phyloP scores from a whole-genome alignment of 129 eudicot genomes.

The Solidago caesia region DNA sequence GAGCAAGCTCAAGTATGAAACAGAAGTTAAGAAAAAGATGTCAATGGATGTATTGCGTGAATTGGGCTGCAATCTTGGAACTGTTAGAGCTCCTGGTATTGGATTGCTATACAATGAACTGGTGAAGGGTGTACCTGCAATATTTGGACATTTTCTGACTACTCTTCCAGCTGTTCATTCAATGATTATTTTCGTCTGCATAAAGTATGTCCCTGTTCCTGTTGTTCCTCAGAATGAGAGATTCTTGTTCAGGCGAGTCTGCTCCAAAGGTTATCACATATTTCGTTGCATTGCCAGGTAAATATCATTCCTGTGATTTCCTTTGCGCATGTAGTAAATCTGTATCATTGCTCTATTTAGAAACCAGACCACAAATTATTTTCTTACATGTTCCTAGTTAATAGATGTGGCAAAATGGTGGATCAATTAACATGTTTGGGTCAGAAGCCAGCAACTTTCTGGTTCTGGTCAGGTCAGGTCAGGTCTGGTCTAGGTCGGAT shows the following conservation, averaged over 20 bases:
- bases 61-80: slow-evolving; percentile 84
- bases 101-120: slow-evolving; percentile 89
- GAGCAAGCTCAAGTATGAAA: slow-evolving; percentile 86
- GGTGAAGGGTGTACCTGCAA: slow-evolving; percentile 87
- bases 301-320: background rate
- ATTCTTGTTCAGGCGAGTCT: slow-evolving; percentile 86
- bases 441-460: no score
- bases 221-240: slow-evolving; percentile 88
- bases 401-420: background rate
- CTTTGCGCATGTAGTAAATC: background rate
- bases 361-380: background rate
- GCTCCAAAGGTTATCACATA: slow-evolving; percentile 83
- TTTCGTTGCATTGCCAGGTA: slow-evolving; percentile 97
- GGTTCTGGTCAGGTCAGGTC: no score
- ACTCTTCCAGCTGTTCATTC: slow-evolving; percentile 95
- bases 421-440: no score
- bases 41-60: slow-evolving; percentile 77
- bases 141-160: slow-evolving; percentile 85
- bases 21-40: slow-evolving; percentile 84
- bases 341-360: background rate
- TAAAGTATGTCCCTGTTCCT: slow-evolving; percentile 91
- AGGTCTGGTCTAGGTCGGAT: no score
- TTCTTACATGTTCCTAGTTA: background rate
- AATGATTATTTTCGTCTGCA: slow-evolving; percentile 89
- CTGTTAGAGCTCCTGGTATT: slow-evolving; percentile 94